Evolutionary conservation across 2,329 filamentous ascomycete genomes (phyloP), one percentile per base, ranked within the genome.

Genomic region (Ascochyta clinopodiicola): DNA sequence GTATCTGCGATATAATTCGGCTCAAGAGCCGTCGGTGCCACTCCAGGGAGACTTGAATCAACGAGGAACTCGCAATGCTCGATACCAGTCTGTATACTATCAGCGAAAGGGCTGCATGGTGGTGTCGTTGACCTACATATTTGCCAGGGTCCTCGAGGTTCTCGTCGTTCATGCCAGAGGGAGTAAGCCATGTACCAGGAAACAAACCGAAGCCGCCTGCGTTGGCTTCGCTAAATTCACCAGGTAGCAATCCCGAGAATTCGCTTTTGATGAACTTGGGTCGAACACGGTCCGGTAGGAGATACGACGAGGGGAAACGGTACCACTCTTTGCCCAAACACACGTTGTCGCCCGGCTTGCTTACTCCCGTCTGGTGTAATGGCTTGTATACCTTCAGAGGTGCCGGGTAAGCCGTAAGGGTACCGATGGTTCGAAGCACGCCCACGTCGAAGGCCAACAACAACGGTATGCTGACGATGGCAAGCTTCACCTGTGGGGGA

Each of bases 261-360:
- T 95, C 92, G 65, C 91, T 96, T 62, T 89, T 91, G 65, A 99
- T 81, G 69, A 97, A 99, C 66, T 95, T 96, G 66, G 91, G 89
- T 61, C 86, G 88, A 80, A 95, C 90, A 44, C 86, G 84, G n/a
- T 87, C 81, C 0, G 95, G 94, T 3, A 99, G 81, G 72, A 95
- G 92, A 79, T 92, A 98, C 0, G 93, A 96, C 0, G 90, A 94
- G 1, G 95, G 94, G 72, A 97, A 98, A 32, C 95, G 90, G 75
- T 99, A 97, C 95, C 95, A 99, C 73, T 99, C 95, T 73, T 98
- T 99, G 25, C 91, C 92, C 35, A 96, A 85, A 74, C 95, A 99
- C 2, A 99, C 86, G 17, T 82, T 87, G 60, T 91, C 88, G 15
- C 88, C 90, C 2, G 79, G 73, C 0, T 78, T 75, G 2, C 86